phyloP scores from a whole-genome alignment of 2,329 filamentous ascomycete species.

The Botryotinia narcissicola region DNA sequence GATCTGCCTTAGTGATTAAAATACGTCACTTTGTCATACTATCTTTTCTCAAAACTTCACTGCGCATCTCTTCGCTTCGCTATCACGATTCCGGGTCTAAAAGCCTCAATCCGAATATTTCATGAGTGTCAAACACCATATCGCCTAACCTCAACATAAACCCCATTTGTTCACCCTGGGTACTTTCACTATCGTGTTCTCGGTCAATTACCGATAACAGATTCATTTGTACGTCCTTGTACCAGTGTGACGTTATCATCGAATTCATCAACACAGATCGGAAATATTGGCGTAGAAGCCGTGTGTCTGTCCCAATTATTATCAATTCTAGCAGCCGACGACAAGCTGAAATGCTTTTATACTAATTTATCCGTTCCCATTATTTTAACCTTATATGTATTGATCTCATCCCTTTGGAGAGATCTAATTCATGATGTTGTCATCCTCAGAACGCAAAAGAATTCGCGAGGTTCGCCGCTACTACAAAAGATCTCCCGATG shows the following conservation, averaged over 20 bases:
- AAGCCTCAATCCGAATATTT: background rate
- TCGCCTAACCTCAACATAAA: background rate
- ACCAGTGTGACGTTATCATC: background rate
- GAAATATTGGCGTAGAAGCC: background rate
- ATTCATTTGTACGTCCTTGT: background rate
- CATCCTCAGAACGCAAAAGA: constrained; percentile 11
- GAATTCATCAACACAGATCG: background rate
- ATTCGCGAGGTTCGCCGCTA: constrained; percentile 20
- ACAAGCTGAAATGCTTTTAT: constrained; percentile 2
- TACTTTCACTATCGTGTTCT: background rate
- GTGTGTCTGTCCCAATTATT: background rate
- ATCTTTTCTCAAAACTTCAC: background rate
- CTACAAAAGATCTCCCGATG: constrained; percentile 15
- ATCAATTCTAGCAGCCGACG: background rate
- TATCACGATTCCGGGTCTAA: constrained; percentile 1
- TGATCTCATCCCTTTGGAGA: background rate
- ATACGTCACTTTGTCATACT: constrained; percentile 4
- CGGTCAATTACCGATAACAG: constrained; percentile 2
- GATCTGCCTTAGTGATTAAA: background rate
- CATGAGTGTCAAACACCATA: background rate
- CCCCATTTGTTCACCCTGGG: background rate
- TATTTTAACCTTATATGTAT: background rate
- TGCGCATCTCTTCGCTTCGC: background rate
- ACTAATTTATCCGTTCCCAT: background rate
- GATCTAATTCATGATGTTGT: constrained; percentile 7